Conservation (phyloP, 2,329 filamentous ascomycete genomes). For the Cladosporium sp. region DNA sequence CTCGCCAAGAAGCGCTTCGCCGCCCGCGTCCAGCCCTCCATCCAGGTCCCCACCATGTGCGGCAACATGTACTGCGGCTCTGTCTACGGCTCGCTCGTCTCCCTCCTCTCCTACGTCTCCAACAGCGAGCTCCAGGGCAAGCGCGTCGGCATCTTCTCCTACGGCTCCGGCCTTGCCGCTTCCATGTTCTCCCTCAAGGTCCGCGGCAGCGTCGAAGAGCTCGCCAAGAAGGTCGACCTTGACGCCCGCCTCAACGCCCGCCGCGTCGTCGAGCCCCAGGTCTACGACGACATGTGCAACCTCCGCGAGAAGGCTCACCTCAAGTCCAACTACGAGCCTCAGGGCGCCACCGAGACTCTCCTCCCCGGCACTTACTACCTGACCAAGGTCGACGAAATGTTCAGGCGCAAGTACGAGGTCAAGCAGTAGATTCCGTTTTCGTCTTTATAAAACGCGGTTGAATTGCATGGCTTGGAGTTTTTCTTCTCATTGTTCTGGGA, state of each 20-base stretch:
- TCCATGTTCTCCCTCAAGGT: conserved; percentile 50
- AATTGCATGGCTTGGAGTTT: conserved; percentile 3
- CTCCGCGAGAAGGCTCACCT: conserved; percentile 48
- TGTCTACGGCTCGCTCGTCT: conserved; percentile 48
- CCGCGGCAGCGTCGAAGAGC: conserved; percentile 43
- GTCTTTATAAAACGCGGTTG: no score
- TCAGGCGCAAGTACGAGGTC: conserved; percentile 47
- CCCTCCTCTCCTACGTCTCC: conserved; percentile 44
- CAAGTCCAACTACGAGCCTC: conserved; percentile 47
- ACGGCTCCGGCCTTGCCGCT: conserved; percentile 49
- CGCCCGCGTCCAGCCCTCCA: conserved; percentile 46
- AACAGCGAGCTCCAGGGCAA: conserved; percentile 46
- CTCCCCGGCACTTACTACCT: conserved; percentile 50
- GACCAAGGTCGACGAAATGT: conserved; percentile 48
- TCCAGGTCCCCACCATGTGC: conserved; percentile 50
- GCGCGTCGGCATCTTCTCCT: conserved; percentile 50
- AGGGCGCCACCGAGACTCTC: conserved; percentile 41
- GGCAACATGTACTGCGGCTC: conserved; percentile 55
- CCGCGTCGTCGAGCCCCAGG: conserved; percentile 43
- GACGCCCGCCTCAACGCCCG: conserved; percentile 43
- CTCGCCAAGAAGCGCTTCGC: conserved; percentile 51
- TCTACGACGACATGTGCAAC: conserved; percentile 53
- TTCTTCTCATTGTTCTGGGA: background rate
- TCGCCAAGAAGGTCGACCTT: conserved; percentile 45
- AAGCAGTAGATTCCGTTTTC: conserved; percentile 37